phyloP scores from a whole-genome alignment of 1,284 basidiomycete genomes.

The Fistulina hepatica region DNA sequence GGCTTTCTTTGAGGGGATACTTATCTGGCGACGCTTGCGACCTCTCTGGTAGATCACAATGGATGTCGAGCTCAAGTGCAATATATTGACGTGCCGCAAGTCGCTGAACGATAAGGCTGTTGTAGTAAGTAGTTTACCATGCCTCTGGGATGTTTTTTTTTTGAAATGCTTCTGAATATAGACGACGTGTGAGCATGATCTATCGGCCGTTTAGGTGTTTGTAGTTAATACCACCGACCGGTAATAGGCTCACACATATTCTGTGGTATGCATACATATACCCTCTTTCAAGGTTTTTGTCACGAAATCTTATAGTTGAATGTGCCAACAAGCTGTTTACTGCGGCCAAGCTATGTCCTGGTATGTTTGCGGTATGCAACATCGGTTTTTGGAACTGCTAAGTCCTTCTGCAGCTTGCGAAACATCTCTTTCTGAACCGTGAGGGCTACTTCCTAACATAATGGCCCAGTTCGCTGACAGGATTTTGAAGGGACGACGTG shows the following conservation, averaged over 20 bases:
- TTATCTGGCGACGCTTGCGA: too few relatives aligned
- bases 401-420: constrained; percentile 51
- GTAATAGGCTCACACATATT: constrained; percentile 68
- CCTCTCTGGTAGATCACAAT: too few relatives aligned
- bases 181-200: constrained; percentile 40
- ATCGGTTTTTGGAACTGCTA: constrained; percentile 1
- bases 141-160: not conserved
- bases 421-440: constrained; percentile 69
- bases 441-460: constrained; percentile 15
- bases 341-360: constrained; percentile 63
- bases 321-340: constrained; percentile 79
- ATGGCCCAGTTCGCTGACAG: constrained; percentile 6
- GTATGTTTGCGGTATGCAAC: constrained; percentile 23
- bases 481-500: constrained; percentile 59
- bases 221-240: not conserved
- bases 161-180: constrained; percentile 13
- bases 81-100: constrained; percentile 59
- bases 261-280: constrained; percentile 42
- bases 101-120: constrained; percentile 65
- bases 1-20: too few relatives aligned
- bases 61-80: constrained; percentile 61
- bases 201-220: not conserved
- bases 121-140: constrained; percentile 43
- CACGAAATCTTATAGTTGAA: constrained; percentile 47
- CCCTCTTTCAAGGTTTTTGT: constrained; percentile 8